phyloP scores from a whole-genome alignment of 371 early-diverging fungal species.

The Rhizomucor pusillus region DNA sequence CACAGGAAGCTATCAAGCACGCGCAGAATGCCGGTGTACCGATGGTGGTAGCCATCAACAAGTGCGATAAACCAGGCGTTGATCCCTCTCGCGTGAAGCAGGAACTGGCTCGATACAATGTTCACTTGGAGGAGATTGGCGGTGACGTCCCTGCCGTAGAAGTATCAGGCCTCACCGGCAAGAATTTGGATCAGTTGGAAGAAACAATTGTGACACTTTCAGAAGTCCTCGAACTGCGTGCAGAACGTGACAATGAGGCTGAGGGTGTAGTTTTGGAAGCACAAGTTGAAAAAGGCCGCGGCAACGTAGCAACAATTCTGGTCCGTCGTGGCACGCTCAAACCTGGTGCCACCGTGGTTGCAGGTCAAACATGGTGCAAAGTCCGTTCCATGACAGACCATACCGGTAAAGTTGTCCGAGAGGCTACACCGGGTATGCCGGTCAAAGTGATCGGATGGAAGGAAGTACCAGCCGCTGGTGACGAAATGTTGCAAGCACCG shows the following conservation, averaged over 20 bases:
- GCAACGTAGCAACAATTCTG: slow-evolving; percentile 83
- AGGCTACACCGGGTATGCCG: slow-evolving; percentile 87
- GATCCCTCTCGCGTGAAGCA: slow-evolving; percentile 74
- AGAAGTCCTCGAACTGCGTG: slow-evolving; percentile 83
- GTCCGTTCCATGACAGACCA: slow-evolving; percentile 86
- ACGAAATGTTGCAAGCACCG: slow-evolving; percentile 77
- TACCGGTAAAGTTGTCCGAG: slow-evolving; percentile 63
- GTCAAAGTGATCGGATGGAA: slow-evolving; percentile 94
- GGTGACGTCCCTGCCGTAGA: slow-evolving; percentile 91
- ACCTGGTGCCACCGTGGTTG: slow-evolving; percentile 77
- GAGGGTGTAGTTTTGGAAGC: slow-evolving; percentile 92
- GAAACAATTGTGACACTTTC: slow-evolving; percentile 86
- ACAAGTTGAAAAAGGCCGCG: slow-evolving; percentile 81
- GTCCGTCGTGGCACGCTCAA: slow-evolving; percentile 85
- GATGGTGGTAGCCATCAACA: slow-evolving; percentile 94
- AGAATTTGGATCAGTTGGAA: slow-evolving; percentile 83
- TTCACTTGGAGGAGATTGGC: slow-evolving; percentile 91
- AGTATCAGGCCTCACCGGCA: slow-evolving; percentile 85
- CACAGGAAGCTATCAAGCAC: slow-evolving; percentile 92
- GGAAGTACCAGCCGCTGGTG: slow-evolving; percentile 88
- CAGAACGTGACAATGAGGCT: slow-evolving; percentile 66
- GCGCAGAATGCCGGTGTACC: slow-evolving; percentile 87
- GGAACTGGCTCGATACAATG: slow-evolving; percentile 72
- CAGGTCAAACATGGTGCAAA: slow-evolving; percentile 84
- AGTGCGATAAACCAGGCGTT: slow-evolving; percentile 90